Conservation (phyloP, 169 alveolate genomes). For the Cyclospora cayetanensis region DNA sequence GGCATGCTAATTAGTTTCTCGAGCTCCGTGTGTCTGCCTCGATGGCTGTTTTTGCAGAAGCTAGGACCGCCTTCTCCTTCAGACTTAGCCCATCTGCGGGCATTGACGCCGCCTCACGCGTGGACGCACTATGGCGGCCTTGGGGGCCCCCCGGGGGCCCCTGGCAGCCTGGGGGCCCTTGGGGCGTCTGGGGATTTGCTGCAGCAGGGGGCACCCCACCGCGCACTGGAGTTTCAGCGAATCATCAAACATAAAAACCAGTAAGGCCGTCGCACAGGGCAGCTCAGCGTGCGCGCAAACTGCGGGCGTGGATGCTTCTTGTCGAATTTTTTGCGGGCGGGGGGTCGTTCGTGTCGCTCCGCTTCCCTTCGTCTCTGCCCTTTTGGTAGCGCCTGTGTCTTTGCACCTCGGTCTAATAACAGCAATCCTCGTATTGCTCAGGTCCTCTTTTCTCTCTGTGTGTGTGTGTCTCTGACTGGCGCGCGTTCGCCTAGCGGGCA, state of each 20-base stretch:
- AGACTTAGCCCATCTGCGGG: background rate
- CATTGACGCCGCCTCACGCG: background rate
- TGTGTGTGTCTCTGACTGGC: too few species aligned
- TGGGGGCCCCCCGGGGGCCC: background rate
- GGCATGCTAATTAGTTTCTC: too few species aligned
- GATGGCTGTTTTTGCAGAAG: background rate
- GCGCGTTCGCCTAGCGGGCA: too few species aligned
- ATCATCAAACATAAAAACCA: background rate
- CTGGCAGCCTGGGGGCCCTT: background rate
- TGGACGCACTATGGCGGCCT: background rate
- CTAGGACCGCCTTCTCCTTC: background rate
- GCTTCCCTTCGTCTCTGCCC: too few species aligned
- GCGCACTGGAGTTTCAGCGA: background rate
- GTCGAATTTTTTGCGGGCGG: too few species aligned
- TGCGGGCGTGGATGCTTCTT: background rate
- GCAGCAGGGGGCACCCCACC: background rate
- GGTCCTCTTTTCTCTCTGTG: too few species aligned
- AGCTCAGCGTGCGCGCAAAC: background rate
- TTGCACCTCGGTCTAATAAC: too few species aligned
- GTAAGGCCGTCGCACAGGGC: too few species aligned
- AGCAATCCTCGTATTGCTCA: too few species aligned
- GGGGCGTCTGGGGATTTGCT: background rate
- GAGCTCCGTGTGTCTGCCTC: too few species aligned
- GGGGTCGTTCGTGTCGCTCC: too few species aligned
- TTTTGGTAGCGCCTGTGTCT: too few species aligned